Conservation (phyloP, 2,329 filamentous ascomycete genomes). For the Pseudogymnoascus destructans region DNA sequence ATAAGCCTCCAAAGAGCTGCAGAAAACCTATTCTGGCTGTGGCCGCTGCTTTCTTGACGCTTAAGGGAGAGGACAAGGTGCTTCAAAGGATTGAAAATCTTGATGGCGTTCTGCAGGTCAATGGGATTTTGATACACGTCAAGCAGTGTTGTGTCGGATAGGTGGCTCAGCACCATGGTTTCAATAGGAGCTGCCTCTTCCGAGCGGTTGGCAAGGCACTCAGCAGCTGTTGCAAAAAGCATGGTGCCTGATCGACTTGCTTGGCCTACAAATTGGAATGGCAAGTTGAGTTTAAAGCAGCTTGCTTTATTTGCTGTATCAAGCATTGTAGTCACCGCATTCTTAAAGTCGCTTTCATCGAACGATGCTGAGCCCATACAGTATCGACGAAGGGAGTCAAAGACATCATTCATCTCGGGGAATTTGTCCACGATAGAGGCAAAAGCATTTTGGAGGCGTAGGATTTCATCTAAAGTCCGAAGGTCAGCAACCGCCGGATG, state of each 20-base stretch:
- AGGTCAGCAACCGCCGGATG: background rate
- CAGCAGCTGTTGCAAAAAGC: slow-evolving; percentile 39
- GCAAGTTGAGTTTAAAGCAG: slow-evolving; percentile 35
- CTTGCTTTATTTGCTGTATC: slow-evolving; percentile 33
- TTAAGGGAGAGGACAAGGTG: slow-evolving; percentile 36
- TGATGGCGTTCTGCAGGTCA: slow-evolving; percentile 37
- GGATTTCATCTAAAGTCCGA: slow-evolving; percentile 32
- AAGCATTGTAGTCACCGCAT: slow-evolving; percentile 31
- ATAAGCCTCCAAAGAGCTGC: slow-evolving; percentile 38
- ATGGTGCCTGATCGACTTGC: slow-evolving; percentile 36
- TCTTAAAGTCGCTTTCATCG: slow-evolving; percentile 36
- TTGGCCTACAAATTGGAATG: slow-evolving; percentile 36
- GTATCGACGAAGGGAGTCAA: slow-evolving; percentile 33
- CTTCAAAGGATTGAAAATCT: slow-evolving; percentile 30
- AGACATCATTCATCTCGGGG: slow-evolving; percentile 35
- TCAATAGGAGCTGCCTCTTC: slow-evolving; percentile 33
- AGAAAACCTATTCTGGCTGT: slow-evolving; percentile 30
- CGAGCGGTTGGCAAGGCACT: slow-evolving; percentile 33
- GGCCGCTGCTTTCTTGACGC: slow-evolving; percentile 30
- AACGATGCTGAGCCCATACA: slow-evolving; percentile 37
- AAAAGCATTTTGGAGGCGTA: slow-evolving; percentile 35
- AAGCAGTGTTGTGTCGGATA: slow-evolving; percentile 36
- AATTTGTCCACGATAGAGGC: slow-evolving; percentile 26
- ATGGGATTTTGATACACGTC: slow-evolving; percentile 39
- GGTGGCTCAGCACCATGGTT: slow-evolving; percentile 37